Percentiles rank a stretch among this genome's conserved stretches.
Conservation (phyloP, 164 flowering plant species). For the Cinnamomum micranthum region DNA sequence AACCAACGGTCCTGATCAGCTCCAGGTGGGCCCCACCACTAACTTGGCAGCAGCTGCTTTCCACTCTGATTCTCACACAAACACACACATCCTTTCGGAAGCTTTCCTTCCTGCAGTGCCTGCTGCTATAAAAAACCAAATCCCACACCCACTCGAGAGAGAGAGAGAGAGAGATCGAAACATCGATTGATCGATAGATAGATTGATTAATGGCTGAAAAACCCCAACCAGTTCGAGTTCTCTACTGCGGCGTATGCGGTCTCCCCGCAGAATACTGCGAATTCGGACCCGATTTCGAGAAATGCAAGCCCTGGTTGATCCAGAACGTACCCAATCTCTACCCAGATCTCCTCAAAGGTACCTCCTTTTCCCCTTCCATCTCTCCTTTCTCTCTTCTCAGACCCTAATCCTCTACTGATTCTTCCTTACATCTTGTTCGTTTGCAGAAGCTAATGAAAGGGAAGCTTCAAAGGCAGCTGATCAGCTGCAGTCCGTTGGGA, state of each 20-base stretch:
- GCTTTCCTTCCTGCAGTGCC: too few species aligned
- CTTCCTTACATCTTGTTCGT: background rate
- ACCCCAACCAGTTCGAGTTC: constrained; percentile 64
- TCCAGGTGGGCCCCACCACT: too few species aligned
- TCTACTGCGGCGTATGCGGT: constrained; percentile 68
- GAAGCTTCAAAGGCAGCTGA: constrained; percentile 65
- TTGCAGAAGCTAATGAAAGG: constrained; percentile 47
- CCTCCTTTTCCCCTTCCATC: background rate
- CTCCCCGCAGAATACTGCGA: constrained; percentile 94
- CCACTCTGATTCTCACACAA: too few species aligned
- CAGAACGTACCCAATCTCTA: constrained; percentile 73
- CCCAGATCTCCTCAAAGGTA: constrained; percentile 86
- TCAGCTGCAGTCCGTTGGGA: constrained; percentile 50
- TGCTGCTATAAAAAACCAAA: too few species aligned
- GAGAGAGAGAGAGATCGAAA: too few species aligned
- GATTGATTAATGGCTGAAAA: constrained; percentile 64
- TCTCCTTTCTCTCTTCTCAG: background rate
- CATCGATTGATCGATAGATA: too few species aligned
- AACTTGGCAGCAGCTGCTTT: too few species aligned
- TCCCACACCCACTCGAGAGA: too few species aligned
- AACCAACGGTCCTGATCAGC: too few species aligned
- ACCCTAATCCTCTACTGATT: background rate
- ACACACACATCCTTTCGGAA: too few species aligned
- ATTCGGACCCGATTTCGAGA: constrained; percentile 89
- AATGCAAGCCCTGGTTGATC: constrained; percentile 97